Percentiles rank a stretch among this genome's conserved stretches.
Evolutionary conservation across 805 yeast species (phyloP).

Genomic region (Ogataea degrootiae): DNA sequence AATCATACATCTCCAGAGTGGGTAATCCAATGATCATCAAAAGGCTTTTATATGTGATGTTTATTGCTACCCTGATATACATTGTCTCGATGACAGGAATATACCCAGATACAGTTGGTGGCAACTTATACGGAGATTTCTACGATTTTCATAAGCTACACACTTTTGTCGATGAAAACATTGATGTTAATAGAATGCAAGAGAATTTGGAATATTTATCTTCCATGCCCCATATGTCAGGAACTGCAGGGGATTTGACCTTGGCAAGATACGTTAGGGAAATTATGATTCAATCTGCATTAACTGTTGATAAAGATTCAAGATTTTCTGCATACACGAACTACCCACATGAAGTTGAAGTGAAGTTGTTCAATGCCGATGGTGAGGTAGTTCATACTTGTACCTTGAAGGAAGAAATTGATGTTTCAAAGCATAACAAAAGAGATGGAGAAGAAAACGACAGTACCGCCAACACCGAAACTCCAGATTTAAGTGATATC

Average conservation of each 20-base stretch:
- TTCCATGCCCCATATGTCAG: slow-evolving; percentile 81
- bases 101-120: slow-evolving; percentile 36
- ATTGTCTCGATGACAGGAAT: slow-evolving; percentile 54
- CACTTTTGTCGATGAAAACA: slow-evolving; percentile 42
- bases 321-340: slow-evolving; percentile 55
- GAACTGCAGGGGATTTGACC: slow-evolving; percentile 80
- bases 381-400: slow-evolving; percentile 19
- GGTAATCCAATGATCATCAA: slow-evolving; percentile 86
- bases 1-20: slow-evolving; percentile 52
- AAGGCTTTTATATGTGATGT: slow-evolving; percentile 64
- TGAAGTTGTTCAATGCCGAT: slow-evolving; percentile 18
- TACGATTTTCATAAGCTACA: slow-evolving; percentile 53
- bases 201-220: slow-evolving; percentile 67
- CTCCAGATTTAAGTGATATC: slow-evolving; percentile 23
- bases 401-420: slow-evolving; percentile 16
- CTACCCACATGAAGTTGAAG: slow-evolving; percentile 47
- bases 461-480: neutral
- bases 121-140: slow-evolving; percentile 50
- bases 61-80: slow-evolving; percentile 57
- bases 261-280: slow-evolving; percentile 62
- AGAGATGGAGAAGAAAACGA: slow-evolving; percentile 5
- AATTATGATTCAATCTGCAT: slow-evolving; percentile 53
- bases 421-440: neutral
- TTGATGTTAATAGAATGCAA: slow-evolving; percentile 55
- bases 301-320: slow-evolving; percentile 45